phyloP scores from a whole-genome alignment of 1,284 basidiomycete species.

The Pterula multifida region DNA sequence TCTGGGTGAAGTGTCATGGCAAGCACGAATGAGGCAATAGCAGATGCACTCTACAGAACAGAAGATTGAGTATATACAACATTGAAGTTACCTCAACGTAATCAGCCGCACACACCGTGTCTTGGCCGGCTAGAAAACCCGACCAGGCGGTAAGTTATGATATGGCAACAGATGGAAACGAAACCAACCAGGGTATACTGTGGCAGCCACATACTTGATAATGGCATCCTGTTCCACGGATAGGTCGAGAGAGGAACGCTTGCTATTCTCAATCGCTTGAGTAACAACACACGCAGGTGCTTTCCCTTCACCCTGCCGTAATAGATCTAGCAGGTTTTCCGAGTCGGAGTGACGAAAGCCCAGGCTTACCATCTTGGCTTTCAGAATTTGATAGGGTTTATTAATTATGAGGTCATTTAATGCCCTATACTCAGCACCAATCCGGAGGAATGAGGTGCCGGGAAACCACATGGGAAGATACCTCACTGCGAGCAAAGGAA shows the following conservation, averaged over 20 bases:
- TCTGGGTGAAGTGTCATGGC: constrained; percentile 32
- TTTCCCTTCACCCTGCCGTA: neutral
- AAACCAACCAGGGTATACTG: neutral
- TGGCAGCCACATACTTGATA: neutral
- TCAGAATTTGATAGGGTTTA: neutral
- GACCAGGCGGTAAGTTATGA: neutral
- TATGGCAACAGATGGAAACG: neutral
- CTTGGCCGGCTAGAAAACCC: neutral
- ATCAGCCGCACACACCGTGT: constrained; percentile 1
- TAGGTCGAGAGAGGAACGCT: too few species aligned
- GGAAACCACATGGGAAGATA: neutral
- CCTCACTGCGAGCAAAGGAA: neutral
- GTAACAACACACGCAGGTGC: neutral
- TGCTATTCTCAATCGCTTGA: neutral
- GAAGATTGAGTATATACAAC: constrained; percentile 5
- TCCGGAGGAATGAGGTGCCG: neutral
- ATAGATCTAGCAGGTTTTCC: neutral
- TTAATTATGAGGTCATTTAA: neutral
- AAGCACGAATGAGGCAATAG: constrained; percentile 25
- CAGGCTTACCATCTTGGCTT: neutral
- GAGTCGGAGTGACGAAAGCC: neutral
- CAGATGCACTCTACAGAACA: constrained; percentile 21
- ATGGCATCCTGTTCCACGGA: neutral
- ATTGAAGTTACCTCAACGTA: too few species aligned
- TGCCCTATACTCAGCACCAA: neutral